Base-by-base conservation (phyloP, 2,329 filamentous ascomycete genomes). In the Fusarium pseudoanthophilum region DNA sequence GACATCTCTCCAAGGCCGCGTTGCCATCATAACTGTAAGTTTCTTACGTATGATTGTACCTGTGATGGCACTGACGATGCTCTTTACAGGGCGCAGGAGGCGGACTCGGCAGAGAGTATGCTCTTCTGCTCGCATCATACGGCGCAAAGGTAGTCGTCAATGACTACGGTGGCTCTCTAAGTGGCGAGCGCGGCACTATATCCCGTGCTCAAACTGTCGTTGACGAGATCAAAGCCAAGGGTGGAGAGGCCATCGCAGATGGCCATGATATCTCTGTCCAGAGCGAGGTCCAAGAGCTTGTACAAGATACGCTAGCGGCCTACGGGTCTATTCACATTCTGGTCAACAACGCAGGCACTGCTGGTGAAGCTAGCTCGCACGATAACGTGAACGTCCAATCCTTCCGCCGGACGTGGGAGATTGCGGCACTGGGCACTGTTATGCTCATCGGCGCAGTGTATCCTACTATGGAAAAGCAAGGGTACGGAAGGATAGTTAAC, bases 41-140 rank as follows among this genome's bases (percentile, higher is more conserved):
- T 24, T 1, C 0, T 5, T 0, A 3, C 6, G 0, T 4, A 3
- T n/a, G 5, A 2, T 0, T 14, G 5, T 24, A 34, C 6, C 8
- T 5, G 11, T 16, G 2, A 30, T 30, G 20, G 5, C 30, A 6
- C 49, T 52, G 9, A 52, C 49, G 3, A 36, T 20, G 1, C 11
- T 52, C 49, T 20, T 2, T 14, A 2, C 11, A 36, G 49, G 49
- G 49, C 0, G 49, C 49, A 15, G 49, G 49, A 20, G 32, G 49
- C n/a, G 49, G 48, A 16, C 49, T 52, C 32, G 49, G 32, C 1
- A 52, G 49, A 15, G 49, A 52, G 13, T 52, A 52, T 36, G 49
- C 49, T 52, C 49, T 52, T 4, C 32, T 36, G 1, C 49, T 52
- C 5, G 49, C 32, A 2, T 52, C 32, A 7, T 52, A 52, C 2